These are phyloP conservation scores for Populus simonii DNA, from an alignment of 345 rosid genomes.

Conservation along the genomic window DNA sequence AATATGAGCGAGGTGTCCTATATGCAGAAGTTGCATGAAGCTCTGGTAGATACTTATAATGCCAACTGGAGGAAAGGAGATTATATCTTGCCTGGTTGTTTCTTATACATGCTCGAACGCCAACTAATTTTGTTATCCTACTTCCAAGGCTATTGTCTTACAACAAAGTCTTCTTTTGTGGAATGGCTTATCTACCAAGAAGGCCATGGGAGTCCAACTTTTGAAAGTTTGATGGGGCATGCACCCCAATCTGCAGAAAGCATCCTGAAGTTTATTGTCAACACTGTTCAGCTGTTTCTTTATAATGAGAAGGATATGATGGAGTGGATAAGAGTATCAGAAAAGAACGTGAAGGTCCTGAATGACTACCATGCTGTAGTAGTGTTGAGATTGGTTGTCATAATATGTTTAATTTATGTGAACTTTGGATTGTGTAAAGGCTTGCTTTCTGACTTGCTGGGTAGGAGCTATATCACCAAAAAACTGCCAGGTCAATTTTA, in stretches of 20 bases:
- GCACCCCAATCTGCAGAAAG: background rate
- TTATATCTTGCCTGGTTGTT: constrained; percentile 42
- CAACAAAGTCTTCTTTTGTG: constrained; percentile 32
- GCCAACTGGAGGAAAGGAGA: constrained; percentile 33
- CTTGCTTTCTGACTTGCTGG: constrained; percentile 22
- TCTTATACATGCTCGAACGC: constrained; percentile 45
- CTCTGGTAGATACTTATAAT: constrained; percentile 28
- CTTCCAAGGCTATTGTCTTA: constrained; percentile 12
- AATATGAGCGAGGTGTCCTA: background rate
- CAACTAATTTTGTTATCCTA: constrained; percentile 21
- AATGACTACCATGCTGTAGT: background rate
- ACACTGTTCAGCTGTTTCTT: constrained; percentile 11
- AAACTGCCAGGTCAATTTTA: constrained; percentile 21
- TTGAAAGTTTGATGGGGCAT: background rate
- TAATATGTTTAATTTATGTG: constrained; percentile 30
- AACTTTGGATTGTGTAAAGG: constrained; percentile 22
- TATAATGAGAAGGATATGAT: constrained; percentile 1
- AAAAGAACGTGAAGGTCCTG: background rate
- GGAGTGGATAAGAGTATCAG: constrained; percentile 24
- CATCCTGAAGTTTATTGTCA: constrained; percentile 10
- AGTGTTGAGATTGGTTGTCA: constrained; percentile 35
- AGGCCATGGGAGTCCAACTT: background rate
- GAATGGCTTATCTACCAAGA: constrained; percentile 42
- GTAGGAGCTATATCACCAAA: constrained; percentile 11
- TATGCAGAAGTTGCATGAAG: constrained; percentile 24